These are phyloP conservation scores for Spathaspora sp. DNA, from an alignment of 805 yeast genomes.

Conservation along the genomic window DNA sequence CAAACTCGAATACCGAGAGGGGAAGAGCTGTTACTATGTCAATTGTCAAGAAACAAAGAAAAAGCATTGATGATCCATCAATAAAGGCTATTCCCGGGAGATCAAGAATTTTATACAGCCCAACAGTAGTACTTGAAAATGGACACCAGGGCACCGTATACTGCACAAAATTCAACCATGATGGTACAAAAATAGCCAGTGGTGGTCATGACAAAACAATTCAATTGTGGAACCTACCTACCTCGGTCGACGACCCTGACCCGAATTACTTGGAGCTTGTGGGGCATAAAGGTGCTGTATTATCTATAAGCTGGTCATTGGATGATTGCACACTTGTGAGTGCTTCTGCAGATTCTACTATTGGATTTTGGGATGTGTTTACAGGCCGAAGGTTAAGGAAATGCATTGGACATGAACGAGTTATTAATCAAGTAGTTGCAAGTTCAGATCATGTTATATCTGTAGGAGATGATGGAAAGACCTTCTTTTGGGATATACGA, in stretches of 20 bases:
- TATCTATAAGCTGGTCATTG: constrained; percentile 53
- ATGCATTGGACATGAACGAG: constrained; percentile 46
- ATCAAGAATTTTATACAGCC: constrained; percentile 16
- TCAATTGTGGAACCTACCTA: constrained; percentile 43
- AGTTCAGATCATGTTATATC: constrained; percentile 35
- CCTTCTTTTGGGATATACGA: constrained; percentile 63
- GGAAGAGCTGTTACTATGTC: constrained; percentile 18
- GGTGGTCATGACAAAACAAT: constrained; percentile 59
- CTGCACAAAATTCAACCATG: constrained; percentile 46
- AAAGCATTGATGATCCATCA: constrained; percentile 4
- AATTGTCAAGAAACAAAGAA: constrained; percentile 29
- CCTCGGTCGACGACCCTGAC: constrained; percentile 14
- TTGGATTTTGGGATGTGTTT: constrained; percentile 59
- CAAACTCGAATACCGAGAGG: neutral
- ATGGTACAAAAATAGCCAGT: constrained; percentile 55
- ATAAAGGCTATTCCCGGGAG: neutral
- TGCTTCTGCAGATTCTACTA: constrained; percentile 58
- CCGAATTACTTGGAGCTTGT: constrained; percentile 43
- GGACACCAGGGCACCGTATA: constrained; percentile 56
- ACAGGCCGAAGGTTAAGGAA: constrained; percentile 56
- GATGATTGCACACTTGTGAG: constrained; percentile 41
- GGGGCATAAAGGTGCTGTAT: constrained; percentile 66
- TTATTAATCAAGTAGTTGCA: constrained; percentile 53
- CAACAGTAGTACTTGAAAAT: constrained; percentile 33
- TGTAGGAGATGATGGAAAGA: constrained; percentile 64